Evolutionary conservation across 2,329 filamentous ascomycete species (phyloP), one percentile per base, ranked within the genome.

Genomic region (Colletotrichum magnum): DNA sequence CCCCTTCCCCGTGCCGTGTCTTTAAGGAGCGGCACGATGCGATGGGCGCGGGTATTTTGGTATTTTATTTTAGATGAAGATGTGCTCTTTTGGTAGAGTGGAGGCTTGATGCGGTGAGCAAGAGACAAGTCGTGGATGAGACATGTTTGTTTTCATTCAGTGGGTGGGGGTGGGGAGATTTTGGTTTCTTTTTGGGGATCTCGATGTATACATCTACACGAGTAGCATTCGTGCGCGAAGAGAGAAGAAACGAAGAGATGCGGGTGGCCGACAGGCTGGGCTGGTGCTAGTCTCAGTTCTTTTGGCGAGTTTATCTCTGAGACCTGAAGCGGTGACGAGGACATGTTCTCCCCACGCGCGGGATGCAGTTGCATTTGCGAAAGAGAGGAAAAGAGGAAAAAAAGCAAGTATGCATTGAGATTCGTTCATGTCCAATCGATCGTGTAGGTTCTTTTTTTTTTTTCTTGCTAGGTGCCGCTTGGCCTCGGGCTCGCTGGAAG

Each of bases 271-370:
- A 13, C 24, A 21, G 24, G 43, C 57, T 24, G 21, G 21, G 21
- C 21, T 24, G 21, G 21, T 18, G 21, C 21, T n/a, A 32, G 58
- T 60, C 58, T 60, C 58, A 60, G 32, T 36, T 36, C 9, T 6
- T 10, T 36, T 36, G 18, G 18, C 32, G 9, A 36, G 10, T 36
- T 36, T 10, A 36, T 36, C 7, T 39, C n/a, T 53, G 65, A 64
- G 53, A 58, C 65, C 47, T 47, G 53, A 10, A 64, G 65, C 65
- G 65, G 65, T 68, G 60, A 68, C 65, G 59, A 58, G 15, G 10
- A 24, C 41, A 6, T 5, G 41, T 43, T 43, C 16, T n/a, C 43
- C 64, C 43, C 51, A 28, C 50, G 64, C 57, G 32, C 52, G 58
- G 58, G 10, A 36, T 36, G 32, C 32, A 36, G 28, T 36, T 6